Percentiles rank a stretch among this genome's conserved stretches.
These are phyloP conservation scores for Dactylorhiza incarnata DNA, from an alignment of 106 monocot genomes.

Conservation along the genomic window DNA sequence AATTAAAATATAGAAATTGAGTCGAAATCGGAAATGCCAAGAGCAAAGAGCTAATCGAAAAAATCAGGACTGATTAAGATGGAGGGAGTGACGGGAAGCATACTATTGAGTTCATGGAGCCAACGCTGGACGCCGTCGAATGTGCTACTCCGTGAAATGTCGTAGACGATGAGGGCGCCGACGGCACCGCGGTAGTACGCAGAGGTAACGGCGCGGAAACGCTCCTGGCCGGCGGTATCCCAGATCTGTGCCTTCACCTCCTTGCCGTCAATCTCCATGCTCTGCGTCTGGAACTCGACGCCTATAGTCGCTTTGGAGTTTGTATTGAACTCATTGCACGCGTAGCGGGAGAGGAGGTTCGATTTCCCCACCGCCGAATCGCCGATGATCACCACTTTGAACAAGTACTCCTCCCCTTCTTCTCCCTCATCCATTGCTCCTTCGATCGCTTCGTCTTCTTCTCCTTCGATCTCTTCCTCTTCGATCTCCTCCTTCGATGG, in stretches of 20 bases:
- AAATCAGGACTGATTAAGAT: neutral
- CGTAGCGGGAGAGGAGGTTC: constrained; percentile 34
- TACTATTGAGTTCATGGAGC: constrained; percentile 48
- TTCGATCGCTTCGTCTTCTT: neutral
- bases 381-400: constrained; percentile 43
- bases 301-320: constrained; percentile 68
- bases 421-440: constrained; percentile 7
- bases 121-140: constrained; percentile 44
- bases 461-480: neutral
- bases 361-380: constrained; percentile 47
- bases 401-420: constrained; percentile 27
- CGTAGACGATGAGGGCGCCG: constrained; percentile 53
- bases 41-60: neutral
- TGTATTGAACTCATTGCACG: constrained; percentile 51
- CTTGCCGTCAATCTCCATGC: constrained; percentile 32
- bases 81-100: neutral
- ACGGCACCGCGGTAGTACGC: constrained; percentile 56
- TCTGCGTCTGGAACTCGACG: constrained; percentile 66
- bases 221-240: constrained; percentile 81
- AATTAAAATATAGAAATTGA: neutral
- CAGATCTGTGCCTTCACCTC: constrained; percentile 81
- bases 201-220: constrained; percentile 40
- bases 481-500: too few species aligned
- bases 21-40: neutral
- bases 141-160: constrained; percentile 43